phyloP scores from a whole-genome alignment of 1,284 basidiomycete genomes.

The Wallemia hederae region DNA sequence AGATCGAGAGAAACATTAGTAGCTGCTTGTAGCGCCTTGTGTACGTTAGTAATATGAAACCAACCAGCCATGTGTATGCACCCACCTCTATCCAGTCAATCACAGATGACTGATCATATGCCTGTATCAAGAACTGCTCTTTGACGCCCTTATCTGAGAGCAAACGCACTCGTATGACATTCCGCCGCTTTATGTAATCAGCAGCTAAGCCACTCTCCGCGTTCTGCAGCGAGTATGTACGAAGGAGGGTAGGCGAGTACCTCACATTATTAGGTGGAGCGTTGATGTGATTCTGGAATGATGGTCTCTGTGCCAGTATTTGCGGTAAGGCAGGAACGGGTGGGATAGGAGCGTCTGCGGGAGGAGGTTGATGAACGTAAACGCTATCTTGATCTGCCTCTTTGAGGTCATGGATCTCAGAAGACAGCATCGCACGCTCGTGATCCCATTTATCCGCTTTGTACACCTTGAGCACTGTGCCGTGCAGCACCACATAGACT shows the following conservation, averaged over 20 bases:
- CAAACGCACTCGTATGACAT: slow-evolving; percentile 62
- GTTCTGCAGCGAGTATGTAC: slow-evolving; percentile 53
- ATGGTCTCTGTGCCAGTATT: neutral
- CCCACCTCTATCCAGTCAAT: slow-evolving; percentile 87
- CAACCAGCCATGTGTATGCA: slow-evolving; percentile 4
- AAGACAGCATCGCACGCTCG: neutral
- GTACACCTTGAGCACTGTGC: slow-evolving; percentile 64
- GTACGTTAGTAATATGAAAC: slow-evolving; percentile 4
- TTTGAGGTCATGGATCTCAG: neutral
- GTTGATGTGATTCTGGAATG: neutral
- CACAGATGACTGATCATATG: slow-evolving; percentile 50
- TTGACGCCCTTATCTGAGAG: slow-evolving; percentile 31
- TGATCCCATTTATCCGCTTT: slow-evolving; percentile 13
- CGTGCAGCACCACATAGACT: slow-evolving; percentile 67
- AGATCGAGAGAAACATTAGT: slow-evolving; percentile 79
- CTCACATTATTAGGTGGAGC: slow-evolving; percentile 7
- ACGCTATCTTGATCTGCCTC: neutral
- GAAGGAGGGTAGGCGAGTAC: slow-evolving; percentile 14
- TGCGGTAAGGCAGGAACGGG: neutral
- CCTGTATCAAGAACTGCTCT: slow-evolving; percentile 87
- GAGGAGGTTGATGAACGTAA: neutral
- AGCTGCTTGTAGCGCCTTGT: slow-evolving; percentile 61
- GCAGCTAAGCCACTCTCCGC: slow-evolving; percentile 81
- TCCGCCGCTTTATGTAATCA: slow-evolving; percentile 75
- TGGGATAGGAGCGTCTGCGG: neutral